Base-by-base conservation (phyloP, 108 stramenopile species). In the Fragilariopsis cylindrus region DNA sequence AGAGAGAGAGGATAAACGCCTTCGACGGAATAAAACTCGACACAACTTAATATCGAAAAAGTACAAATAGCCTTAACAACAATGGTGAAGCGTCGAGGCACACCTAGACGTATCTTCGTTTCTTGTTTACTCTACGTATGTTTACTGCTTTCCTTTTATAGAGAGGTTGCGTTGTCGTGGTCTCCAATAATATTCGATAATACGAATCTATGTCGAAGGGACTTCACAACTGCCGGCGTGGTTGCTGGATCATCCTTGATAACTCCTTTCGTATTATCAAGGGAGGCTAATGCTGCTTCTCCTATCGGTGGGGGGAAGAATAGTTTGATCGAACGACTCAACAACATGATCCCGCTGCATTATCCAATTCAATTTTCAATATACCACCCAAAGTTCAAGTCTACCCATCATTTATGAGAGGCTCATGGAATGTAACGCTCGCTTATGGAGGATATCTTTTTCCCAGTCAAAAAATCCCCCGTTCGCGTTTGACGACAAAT, bases 311-410 rank as follows among this genome's bases (percentile, higher is more conserved):
- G 30, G 30, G 69, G 49, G 30, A 21, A 43, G 7, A 62, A 7
- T 9, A 69, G 81, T 18, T 68, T 93, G 47, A 88, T 90, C 42
- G 56, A 76, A 11, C 82, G 80, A 54, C 84, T 93, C 21, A 69
- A 85, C 9, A 12, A 43, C 65, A 84, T 53, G 92, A 93, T 83
- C 88, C 92, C 8, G 54, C 85, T 4, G 63, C 65, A 7, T 67
- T 93, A 16, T 68, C 76, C 44, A 93, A 93, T 60, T 83, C 83
- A 13, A 69, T 93, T 5, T 93, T 93, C 75, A 93, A 93, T 70
- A 74, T 90, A 11, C 92, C 92, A n/a, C 92, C 92, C 4, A 11
- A 72, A 8, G 69, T 84, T 18, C 88, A 90, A 77, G 76, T 87
- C 4, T 93, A 93, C 65, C 92, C 92, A 41, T 43, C 66, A 0